These are phyloP conservation scores for Ambrosia artemisiifolia DNA, from an alignment of 129 eudicot genomes.

Conservation along the genomic window DNA sequence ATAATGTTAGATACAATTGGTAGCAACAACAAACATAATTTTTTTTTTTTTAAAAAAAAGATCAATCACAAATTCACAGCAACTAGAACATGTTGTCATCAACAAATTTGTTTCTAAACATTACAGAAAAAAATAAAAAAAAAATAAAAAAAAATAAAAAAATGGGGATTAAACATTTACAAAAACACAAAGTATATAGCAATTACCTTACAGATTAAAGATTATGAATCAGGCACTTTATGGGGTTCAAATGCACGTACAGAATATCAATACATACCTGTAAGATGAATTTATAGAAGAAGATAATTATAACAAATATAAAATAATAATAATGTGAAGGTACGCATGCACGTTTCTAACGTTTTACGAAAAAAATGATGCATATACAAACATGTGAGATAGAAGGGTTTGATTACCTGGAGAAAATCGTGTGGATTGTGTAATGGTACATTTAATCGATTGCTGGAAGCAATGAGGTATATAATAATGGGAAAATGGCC, in stretches of 20 bases:
- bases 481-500: too few species aligned
- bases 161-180: too few species aligned
- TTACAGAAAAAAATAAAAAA: too few species aligned
- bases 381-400: background rate
- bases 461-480: too few species aligned
- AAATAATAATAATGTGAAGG: background rate
- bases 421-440: background rate
- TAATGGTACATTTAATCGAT: too few species aligned
- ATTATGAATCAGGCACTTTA: too few species aligned
- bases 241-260: background rate
- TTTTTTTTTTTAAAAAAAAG: too few species aligned
- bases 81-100: background rate
- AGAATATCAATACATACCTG: background rate
- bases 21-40: background rate
- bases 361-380: background rate
- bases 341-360: background rate
- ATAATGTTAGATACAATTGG: background rate
- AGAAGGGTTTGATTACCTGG: background rate
- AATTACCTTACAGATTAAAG: too few species aligned
- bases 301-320: background rate
- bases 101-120: background rate
- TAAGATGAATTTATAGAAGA: too few species aligned
- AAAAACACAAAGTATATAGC: too few species aligned
- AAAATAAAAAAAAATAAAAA: too few species aligned
- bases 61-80: background rate